A percentile compares a stretch with the other conserved stretches of the same genome.
phyloP scores from a whole-genome alignment of 225 moss, liverwort and hornwort species.

The Asterella californica region DNA sequence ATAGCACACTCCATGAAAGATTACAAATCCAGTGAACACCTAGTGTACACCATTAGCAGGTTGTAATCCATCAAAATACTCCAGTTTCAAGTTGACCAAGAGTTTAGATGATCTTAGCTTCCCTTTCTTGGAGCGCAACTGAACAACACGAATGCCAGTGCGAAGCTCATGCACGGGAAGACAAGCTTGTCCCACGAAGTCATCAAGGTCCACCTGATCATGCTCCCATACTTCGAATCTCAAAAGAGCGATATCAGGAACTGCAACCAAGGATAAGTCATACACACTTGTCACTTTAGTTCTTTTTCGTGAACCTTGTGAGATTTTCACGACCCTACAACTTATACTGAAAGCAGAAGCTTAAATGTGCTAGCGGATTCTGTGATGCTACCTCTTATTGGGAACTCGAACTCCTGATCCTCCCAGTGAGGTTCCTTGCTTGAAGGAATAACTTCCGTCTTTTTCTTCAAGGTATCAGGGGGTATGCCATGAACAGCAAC shows the following conservation, averaged over 20 bases:
- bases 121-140: conserved; percentile 58
- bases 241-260: conserved; percentile 81
- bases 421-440: conserved; percentile 75
- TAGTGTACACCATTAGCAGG: conserved; percentile 6
- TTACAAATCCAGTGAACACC: background rate
- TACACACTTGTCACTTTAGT: background rate
- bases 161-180: conserved; percentile 54
- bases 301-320: no score
- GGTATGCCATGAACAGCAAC: conserved; percentile 66
- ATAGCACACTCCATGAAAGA: background rate
- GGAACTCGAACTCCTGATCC: conserved; percentile 69
- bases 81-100: conserved; percentile 53
- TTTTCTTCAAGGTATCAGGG: conserved; percentile 45
- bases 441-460: conserved; percentile 40
- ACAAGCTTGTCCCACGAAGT: conserved; percentile 89
- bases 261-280: conserved; percentile 36
- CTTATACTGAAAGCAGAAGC: background rate
- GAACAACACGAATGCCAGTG: conserved; percentile 66
- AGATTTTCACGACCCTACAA: background rate
- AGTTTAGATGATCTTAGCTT: conserved; percentile 55
- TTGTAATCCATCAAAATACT: conserved; percentile 21
- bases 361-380: background rate
- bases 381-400: conserved; percentile 46
- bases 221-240: conserved; percentile 85
- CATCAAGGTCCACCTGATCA: conserved; percentile 55